These are phyloP conservation scores for Silene uniflora DNA, from an alignment of 148 eudicot genomes.

Conservation along the genomic window DNA sequence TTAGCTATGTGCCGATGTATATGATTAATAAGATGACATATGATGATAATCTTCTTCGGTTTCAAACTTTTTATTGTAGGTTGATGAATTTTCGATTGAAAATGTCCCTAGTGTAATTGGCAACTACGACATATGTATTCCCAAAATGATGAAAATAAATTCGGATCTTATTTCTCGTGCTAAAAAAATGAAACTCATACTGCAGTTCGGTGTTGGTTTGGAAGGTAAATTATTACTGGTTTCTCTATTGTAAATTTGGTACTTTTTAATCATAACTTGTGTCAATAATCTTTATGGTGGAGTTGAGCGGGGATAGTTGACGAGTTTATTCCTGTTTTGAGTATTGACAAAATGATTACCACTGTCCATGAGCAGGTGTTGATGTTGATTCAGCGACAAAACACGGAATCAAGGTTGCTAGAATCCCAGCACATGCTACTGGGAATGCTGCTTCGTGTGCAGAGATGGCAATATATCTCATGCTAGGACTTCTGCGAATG, in stretches of 20 bases:
- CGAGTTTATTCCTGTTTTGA: background rate
- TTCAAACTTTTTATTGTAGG: conserved; percentile 42
- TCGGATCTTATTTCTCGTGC: conserved; percentile 70
- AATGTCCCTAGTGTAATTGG: conserved; percentile 63
- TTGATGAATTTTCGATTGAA: conserved; percentile 64
- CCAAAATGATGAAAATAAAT: conserved; percentile 50
- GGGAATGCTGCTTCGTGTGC: conserved; percentile 97
- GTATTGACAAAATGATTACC: background rate
- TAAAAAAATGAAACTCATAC: conserved; percentile 69
- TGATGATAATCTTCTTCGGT: background rate
- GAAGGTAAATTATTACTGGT: conserved; percentile 50
- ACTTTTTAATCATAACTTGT: background rate
- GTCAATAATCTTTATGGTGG: background rate
- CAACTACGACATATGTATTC: conserved; percentile 72
- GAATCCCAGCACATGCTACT: conserved; percentile 61
- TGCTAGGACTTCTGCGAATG: conserved; percentile 84
- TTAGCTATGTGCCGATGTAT: background rate
- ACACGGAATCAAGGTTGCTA: conserved; percentile 82
- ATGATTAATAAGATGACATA: background rate
- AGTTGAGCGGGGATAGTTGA: background rate
- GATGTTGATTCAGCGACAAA: conserved; percentile 69
- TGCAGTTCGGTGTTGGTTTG: conserved; percentile 94
- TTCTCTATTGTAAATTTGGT: background rate
- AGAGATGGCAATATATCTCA: conserved; percentile 93
- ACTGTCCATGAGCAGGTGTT: conserved; percentile 49